Evolutionary conservation across 345 rosid genomes (phyloP), one percentile per base, ranked within the genome.

Genomic region (Noccaea bulbosa): DNA sequence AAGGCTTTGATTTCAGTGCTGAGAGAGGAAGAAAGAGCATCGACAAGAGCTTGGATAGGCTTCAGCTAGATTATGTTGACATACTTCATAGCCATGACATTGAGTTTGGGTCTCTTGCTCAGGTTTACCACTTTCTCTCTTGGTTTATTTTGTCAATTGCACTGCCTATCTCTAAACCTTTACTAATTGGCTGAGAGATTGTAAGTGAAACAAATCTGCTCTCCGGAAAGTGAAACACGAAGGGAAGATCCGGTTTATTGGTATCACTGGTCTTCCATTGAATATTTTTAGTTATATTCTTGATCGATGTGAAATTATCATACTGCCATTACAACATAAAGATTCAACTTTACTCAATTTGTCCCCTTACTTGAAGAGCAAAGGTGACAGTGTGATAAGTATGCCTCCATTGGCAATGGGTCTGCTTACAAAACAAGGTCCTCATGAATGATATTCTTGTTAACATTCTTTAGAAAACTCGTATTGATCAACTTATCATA

Each of bases 401-500:
- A 97, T 98, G 56, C 83, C 98, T 11, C 99, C 98, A 3, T 87
- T 94, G 49, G 78, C 98, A 15, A 91, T 91, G 99, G 93, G 95
- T 64, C 92, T 91, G 8, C 92, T 89, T 16, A 91, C 97, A 0
- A 93, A 88, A 61, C 83, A 77, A 57, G 99, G 99, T 56, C 92
- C 93, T 22, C 99, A 97, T 12, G 96, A 88, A 57, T 91, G 5
- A 38, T n/a, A n/a, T n/a, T n/a, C n/a, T n/a, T n/a, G n/a, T n/a
- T n/a, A n/a, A n/a, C n/a, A n/a, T n/a, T n/a, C n/a, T n/a, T n/a
- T n/a, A n/a, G n/a, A n/a, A n/a, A n/a, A n/a, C n/a, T n/a, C n/a
- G n/a, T n/a, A n/a, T n/a, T n/a, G n/a, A n/a, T n/a, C n/a, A n/a
- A n/a, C n/a, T n/a, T n/a, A n/a, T n/a, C n/a, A 43, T 65, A 12